phyloP scores from a whole-genome alignment of 768 basidiomycete genomes.

The Suillus weaverae region DNA sequence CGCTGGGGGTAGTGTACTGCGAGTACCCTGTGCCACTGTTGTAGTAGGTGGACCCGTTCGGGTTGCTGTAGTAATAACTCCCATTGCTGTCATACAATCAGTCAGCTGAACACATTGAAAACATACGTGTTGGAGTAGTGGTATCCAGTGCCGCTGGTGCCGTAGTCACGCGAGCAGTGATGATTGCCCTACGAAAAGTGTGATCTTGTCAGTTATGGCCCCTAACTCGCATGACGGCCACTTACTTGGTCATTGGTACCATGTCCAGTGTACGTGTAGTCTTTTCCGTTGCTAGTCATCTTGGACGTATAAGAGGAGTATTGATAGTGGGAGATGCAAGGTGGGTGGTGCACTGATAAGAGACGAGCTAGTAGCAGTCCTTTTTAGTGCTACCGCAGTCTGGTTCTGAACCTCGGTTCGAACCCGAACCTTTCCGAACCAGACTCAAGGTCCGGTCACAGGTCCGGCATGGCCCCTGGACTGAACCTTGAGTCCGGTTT shows the following conservation, averaged over 20 bases:
- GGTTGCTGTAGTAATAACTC: slow-evolving; percentile 64
- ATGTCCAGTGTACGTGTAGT: slow-evolving; percentile 43
- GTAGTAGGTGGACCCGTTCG: slow-evolving; percentile 61
- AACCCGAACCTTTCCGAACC: no score
- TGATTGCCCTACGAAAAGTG: slow-evolving; percentile 51
- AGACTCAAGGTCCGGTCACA: no score
- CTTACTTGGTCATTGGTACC: slow-evolving; percentile 56
- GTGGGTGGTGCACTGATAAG: not conserved
- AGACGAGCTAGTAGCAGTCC: not conserved
- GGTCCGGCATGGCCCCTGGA: no score
- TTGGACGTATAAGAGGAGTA: not conserved
- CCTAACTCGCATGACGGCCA: not conserved
- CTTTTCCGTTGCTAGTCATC: slow-evolving; percentile 17
- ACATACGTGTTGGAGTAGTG: slow-evolving; percentile 63
- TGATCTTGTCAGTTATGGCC: not conserved
- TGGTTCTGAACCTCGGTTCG: no score
- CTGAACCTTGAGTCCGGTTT: no score
- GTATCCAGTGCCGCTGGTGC: slow-evolving; percentile 44
- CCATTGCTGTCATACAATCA: slow-evolving; percentile 40
- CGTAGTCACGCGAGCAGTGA: slow-evolving; percentile 54
- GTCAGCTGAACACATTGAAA: no score
- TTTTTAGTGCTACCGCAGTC: not conserved
- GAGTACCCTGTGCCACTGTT: slow-evolving; percentile 48
- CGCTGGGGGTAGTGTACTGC: slow-evolving; percentile 51
- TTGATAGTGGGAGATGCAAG: not conserved